Percentiles rank a stretch among this genome's conserved stretches.
These are phyloP conservation scores for Dactylellina haptotyla DNA, from an alignment of 2,329 filamentous ascomycete genomes.

Conservation along the genomic window DNA sequence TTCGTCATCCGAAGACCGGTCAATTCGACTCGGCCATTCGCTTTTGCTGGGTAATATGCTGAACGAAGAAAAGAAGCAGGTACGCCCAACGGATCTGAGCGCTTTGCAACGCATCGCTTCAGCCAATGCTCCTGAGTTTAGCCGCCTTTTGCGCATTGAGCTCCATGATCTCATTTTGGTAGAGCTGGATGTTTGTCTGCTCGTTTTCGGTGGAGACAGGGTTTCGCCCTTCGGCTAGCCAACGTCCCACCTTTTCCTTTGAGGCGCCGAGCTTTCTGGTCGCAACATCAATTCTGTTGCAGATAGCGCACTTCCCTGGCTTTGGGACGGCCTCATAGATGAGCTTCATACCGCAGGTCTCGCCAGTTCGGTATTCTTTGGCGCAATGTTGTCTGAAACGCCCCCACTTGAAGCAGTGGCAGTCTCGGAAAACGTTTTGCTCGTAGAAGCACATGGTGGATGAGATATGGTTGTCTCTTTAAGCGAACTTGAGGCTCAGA, in stretches of 20 bases:
- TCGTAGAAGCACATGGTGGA: constrained; percentile 93
- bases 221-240: constrained; percentile 58
- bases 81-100: constrained; percentile 52
- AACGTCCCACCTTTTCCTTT: constrained; percentile 58
- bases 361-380: constrained; percentile 93
- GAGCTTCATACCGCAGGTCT: constrained; percentile 94
- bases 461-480: constrained; percentile 39
- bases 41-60: constrained; percentile 37
- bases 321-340: constrained; percentile 78
- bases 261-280: constrained; percentile 57
- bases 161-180: constrained; percentile 58
- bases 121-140: constrained; percentile 57
- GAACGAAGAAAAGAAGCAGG: constrained; percentile 32
- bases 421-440: constrained; percentile 78
- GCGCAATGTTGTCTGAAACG: constrained; percentile 92
- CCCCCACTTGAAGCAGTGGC: constrained; percentile 94
- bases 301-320: constrained; percentile 78
- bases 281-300: constrained; percentile 77
- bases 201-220: constrained; percentile 59
- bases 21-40: constrained; percentile 22
- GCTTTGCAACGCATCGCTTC: constrained; percentile 55
- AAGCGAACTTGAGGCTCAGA: constrained; percentile 43
- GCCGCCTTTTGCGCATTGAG: constrained; percentile 58
- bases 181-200: constrained; percentile 57
- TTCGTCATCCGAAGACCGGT: constrained; percentile 37